phyloP scores from a whole-genome alignment of 2,329 filamentous ascomycete species.

The Bipolaris gigantea region DNA sequence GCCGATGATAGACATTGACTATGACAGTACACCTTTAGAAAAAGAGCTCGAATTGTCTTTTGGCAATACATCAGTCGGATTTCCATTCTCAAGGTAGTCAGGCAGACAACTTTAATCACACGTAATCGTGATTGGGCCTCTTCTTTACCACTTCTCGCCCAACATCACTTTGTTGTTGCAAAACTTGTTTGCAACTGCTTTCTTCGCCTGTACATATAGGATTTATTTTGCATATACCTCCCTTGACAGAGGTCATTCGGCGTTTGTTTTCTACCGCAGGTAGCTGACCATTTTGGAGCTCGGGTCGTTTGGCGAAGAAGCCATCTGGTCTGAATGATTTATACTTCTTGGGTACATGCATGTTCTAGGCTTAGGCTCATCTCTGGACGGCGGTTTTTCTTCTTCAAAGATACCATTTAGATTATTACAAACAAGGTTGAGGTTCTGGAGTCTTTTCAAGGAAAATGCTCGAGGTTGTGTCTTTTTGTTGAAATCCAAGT shows the following conservation, averaged over 20 bases:
- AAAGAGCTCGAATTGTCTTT: conserved; percentile 40
- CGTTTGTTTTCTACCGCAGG: conserved; percentile 1
- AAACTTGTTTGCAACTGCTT: not conserved
- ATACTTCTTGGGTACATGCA: not conserved
- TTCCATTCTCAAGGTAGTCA: conserved; percentile 9
- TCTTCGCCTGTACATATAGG: conserved; percentile 8
- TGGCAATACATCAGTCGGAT: conserved; percentile 14
- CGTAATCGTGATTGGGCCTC: not conserved
- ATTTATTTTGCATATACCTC: conserved; percentile 5
- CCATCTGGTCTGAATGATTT: not conserved
- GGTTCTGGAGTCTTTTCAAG: not conserved
- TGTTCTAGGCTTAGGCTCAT: not conserved
- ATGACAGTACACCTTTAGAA: conserved; percentile 27
- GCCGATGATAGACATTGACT: conserved; percentile 15
- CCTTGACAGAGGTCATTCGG: not conserved
- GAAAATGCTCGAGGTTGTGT: not conserved
- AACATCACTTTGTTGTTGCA: not conserved
- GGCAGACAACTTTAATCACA: not conserved
- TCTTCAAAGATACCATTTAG: conserved; percentile 3
- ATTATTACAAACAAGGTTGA: not conserved
- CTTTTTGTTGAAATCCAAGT: too few species aligned
- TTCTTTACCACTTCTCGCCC: not conserved
- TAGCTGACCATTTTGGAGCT: not conserved
- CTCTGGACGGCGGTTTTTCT: not conserved
- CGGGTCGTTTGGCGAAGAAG: not conserved